A percentile compares a stretch with the other conserved stretches of the same genome.
phyloP scores from a whole-genome alignment of 2,329 filamentous ascomycete genomes.

The Cladosporium oxysporum region DNA sequence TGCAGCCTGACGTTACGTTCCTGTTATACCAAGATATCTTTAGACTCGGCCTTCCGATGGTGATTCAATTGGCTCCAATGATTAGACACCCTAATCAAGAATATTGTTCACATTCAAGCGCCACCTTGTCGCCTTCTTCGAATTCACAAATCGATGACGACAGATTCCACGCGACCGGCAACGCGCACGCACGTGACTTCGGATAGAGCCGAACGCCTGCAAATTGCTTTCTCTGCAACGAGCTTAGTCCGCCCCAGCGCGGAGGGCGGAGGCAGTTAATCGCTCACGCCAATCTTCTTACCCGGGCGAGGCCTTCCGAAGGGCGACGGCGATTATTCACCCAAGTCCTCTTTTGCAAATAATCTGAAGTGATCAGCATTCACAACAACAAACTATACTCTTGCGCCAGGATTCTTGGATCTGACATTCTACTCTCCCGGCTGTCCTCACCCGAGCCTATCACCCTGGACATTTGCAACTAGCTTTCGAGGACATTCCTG shows the following conservation, averaged over 20 bases:
- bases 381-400: background rate
- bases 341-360: background rate
- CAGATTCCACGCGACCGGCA: background rate
- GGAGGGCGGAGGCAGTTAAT: background rate
- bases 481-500: background rate
- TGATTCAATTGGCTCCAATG: background rate
- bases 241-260: background rate
- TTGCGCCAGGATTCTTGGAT: background rate
- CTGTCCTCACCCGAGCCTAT: background rate
- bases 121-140: background rate
- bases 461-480: background rate
- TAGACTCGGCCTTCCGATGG: background rate
- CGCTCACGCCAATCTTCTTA: slow-evolving; percentile 6
- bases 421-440: background rate
- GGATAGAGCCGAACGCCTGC: background rate
- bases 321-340: slow-evolving; percentile 7
- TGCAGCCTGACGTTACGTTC: background rate
- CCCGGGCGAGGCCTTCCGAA: background rate
- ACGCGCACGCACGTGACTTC: background rate
- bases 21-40: background rate
- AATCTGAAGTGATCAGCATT: background rate
- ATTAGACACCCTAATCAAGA: background rate
- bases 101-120: background rate
- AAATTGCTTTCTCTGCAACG: background rate
- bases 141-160: background rate